phyloP scores from a whole-genome alignment of 2,329 filamentous ascomycete genomes.

The Purpureocillium lavendulum region DNA sequence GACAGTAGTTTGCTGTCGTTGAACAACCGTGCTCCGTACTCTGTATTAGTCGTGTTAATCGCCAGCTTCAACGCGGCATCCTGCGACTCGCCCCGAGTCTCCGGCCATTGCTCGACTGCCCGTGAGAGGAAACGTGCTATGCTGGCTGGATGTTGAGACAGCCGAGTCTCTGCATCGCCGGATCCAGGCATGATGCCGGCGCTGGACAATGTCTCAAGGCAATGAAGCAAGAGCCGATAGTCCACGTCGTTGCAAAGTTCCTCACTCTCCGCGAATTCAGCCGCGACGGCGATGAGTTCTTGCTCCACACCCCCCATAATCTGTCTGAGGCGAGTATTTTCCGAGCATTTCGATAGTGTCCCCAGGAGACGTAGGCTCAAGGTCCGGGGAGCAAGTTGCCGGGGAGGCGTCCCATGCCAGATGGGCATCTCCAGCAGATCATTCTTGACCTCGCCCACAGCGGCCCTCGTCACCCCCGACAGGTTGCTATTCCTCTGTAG shows the following conservation, averaged over 20 bases:
- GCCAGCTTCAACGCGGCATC: slow-evolving; percentile 47
- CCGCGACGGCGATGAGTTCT: slow-evolving; percentile 16
- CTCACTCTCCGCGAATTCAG: slow-evolving; percentile 10
- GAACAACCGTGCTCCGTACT: slow-evolving; percentile 62
- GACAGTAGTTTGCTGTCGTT: slow-evolving; percentile 48
- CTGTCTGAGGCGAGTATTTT: slow-evolving; percentile 17
- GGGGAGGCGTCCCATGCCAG: slow-evolving; percentile 49
- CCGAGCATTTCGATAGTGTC: slow-evolving; percentile 18
- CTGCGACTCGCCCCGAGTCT: slow-evolving; percentile 15
- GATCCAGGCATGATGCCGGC: slow-evolving; percentile 12
- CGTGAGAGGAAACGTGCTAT: slow-evolving; percentile 20
- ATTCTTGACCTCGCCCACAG: slow-evolving; percentile 45
- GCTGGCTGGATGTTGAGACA: slow-evolving; percentile 17
- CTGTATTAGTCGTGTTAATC: slow-evolving; percentile 81
- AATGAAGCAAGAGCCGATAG: slow-evolving; percentile 34
- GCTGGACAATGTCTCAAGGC: slow-evolving; percentile 25
- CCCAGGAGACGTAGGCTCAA: slow-evolving; percentile 58
- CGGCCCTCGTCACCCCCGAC: slow-evolving; percentile 53
- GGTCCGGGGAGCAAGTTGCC: slow-evolving; percentile 51
- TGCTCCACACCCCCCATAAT: slow-evolving; percentile 19
- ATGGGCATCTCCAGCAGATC: slow-evolving; percentile 43
- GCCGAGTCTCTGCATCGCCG: slow-evolving; percentile 12
- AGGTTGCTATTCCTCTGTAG: slow-evolving; percentile 61
- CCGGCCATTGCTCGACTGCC: slow-evolving; percentile 21
- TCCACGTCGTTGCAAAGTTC: slow-evolving; percentile 20